Percentiles rank a stretch among this genome's conserved stretches.
These are phyloP conservation scores for Dactylellina drechsleri DNA, from an alignment of 2,329 filamentous ascomycete species.

Conservation along the genomic window DNA sequence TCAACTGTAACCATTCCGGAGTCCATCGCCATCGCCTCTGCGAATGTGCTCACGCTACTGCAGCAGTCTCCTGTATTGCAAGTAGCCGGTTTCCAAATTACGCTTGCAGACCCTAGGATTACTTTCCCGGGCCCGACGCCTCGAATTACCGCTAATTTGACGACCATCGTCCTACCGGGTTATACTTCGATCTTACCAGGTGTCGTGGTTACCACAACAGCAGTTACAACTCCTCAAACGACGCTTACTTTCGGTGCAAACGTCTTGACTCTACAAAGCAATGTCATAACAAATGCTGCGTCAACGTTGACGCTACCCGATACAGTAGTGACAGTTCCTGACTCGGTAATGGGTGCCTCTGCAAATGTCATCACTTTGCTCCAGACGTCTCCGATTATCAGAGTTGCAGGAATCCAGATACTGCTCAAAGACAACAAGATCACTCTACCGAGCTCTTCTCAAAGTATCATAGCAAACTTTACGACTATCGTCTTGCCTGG, in stretches of 20 bases:
- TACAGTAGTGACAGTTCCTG: slow-evolving; percentile 5
- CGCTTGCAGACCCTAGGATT: not conserved
- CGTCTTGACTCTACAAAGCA: slow-evolving; percentile 12
- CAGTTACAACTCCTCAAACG: not conserved
- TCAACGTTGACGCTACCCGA: slow-evolving; percentile 8
- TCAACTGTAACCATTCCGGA: not conserved
- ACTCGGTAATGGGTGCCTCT: not conserved
- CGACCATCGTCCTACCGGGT: not conserved
- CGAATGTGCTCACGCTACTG: not conserved
- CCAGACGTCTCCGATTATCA: slow-evolving; percentile 4
- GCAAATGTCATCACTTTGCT: slow-evolving; percentile 10
- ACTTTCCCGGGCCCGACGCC: not conserved
- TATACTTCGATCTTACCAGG: slow-evolving; percentile 3
- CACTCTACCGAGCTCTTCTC: slow-evolving; percentile 1
- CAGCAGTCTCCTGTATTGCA: not conserved
- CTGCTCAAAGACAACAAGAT: not conserved
- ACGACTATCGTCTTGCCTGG: slow-evolving; percentile 10
- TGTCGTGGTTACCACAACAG: not conserved
- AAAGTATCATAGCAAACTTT: not conserved
- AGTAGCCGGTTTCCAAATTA: not conserved
- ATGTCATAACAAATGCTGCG: slow-evolving; percentile 15
- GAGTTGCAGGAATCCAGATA: not conserved
- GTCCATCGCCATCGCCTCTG: not conserved
- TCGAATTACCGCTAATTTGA: not conserved
- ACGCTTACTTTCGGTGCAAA: slow-evolving; percentile 9